These are phyloP conservation scores for Mortierella antarctica DNA, from an alignment of 192 early-diverging fungal species.

Conservation along the genomic window DNA sequence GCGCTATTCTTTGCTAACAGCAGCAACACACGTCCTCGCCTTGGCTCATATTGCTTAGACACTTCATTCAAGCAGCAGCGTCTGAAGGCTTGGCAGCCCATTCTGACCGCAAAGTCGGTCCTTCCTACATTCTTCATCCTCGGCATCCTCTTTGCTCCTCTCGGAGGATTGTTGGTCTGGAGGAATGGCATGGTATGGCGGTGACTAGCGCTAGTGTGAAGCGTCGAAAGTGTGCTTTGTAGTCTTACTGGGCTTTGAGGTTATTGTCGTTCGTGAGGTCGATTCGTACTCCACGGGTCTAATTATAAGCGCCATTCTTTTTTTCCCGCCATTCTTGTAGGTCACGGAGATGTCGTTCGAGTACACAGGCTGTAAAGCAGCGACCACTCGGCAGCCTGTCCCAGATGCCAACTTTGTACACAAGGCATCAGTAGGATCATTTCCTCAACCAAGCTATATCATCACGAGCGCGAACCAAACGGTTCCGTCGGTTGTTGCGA, in stretches of 20 bases:
- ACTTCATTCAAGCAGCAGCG: conserved; percentile 98
- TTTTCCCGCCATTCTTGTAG: conserved; percentile 21
- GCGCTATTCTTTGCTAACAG: neutral
- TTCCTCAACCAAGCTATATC: conserved; percentile 17
- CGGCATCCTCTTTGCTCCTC: conserved; percentile 92
- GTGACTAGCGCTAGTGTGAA: too few species aligned
- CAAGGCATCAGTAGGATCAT: conserved; percentile 17
- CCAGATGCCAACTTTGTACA: conserved; percentile 28
- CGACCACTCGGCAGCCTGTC: neutral
- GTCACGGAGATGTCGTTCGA: conserved; percentile 62
- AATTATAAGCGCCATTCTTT: neutral
- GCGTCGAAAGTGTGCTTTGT: too few species aligned
- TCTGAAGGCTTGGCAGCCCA: conserved; percentile 97
- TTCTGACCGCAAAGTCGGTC: conserved; percentile 96
- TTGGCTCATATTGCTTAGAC: conserved; percentile 58
- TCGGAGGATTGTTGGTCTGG: conserved; percentile 90
- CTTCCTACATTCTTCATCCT: conserved; percentile 95
- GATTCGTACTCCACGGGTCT: too few species aligned
- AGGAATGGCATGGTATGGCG: conserved; percentile 79
- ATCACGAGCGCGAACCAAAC: neutral
- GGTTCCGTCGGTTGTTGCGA: neutral
- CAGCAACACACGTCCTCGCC: neutral
- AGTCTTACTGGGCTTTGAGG: neutral
- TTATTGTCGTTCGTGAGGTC: too few species aligned
- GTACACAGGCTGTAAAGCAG: conserved; percentile 54